A percentile compares a stretch with the other conserved stretches of the same genome.
Conservation (phyloP, 2,329 filamentous ascomycete species). For the Corinectria fuckeliana region DNA sequence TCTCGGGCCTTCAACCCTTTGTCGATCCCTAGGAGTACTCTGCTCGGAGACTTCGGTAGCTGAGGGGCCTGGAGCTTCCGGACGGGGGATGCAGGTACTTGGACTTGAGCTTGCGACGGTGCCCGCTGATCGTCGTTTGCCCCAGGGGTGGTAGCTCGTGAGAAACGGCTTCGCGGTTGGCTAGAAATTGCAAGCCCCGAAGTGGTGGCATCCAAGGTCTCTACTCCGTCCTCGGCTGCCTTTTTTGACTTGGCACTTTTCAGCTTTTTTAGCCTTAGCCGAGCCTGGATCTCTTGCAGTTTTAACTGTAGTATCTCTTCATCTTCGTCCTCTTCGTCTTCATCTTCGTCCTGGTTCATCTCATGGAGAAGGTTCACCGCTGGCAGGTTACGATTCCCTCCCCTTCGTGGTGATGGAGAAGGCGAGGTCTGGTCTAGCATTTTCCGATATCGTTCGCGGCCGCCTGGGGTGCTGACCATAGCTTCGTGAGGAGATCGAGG, state of each 20-base stretch:
- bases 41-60: constrained; percentile 75
- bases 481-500: constrained; percentile 71
- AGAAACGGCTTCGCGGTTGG: constrained; percentile 26
- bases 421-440: constrained; percentile 71
- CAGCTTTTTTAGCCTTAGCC: constrained; percentile 84
- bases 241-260: constrained; percentile 60
- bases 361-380: constrained; percentile 42
- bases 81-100: constrained; percentile 80
- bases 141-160: constrained; percentile 38
- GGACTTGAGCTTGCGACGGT: constrained; percentile 53
- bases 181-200: constrained; percentile 34
- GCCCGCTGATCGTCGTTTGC: constrained; percentile 27
- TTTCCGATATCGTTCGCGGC: constrained; percentile 76
- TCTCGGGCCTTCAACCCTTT: constrained; percentile 83
- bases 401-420: constrained; percentile 66
- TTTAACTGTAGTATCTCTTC: constrained; percentile 90
- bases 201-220: constrained; percentile 24
- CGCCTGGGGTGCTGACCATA: constrained; percentile 74
- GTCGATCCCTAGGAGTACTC: constrained; percentile 85
- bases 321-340: constrained; percentile 76
- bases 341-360: constrained; percentile 46
- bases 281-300: constrained; percentile 86
- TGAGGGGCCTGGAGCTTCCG: constrained; percentile 59
- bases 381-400: constrained; percentile 31
- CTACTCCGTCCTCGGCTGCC: constrained; percentile 24